Evolutionary conservation across 2,329 filamentous ascomycete species (phyloP), one percentile per base, ranked within the genome.

Genomic region (Botrytis medusae): DNA sequence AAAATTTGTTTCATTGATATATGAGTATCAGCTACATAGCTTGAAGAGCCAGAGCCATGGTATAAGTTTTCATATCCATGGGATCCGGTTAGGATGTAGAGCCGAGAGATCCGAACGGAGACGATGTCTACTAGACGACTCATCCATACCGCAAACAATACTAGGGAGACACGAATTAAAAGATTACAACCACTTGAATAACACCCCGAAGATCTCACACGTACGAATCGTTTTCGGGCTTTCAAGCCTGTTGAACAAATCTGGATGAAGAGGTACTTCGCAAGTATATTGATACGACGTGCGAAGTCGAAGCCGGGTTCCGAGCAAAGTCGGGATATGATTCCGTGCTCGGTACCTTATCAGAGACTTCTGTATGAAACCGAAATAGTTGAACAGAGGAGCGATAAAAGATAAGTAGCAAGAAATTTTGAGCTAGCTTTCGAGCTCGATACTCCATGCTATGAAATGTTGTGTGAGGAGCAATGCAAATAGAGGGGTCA

Each of bases 221-320:
- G 22, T 7, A 4, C 9, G 32, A 7, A 8, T 22, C 5, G 4
- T 1, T 5, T 44, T 22, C 7, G 1, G 5, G 29, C 1, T 25
- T 44, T 32, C 2, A 5, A 22, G 29, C 9, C 22, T 2, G 5
- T 0, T 18, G n/a, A 29, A 63, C 1, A 20, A 14, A 44, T 1
- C 4, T 63, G n/a, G 16, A 14, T 22, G 40, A 9, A 63, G 18
- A 44, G 5, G 34, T 18, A 18, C 37, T 18, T 10, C 14, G 34
- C 40, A 22, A 44, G 18, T 29, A 22, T 10, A 22, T 22, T 12
- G 8, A 1, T 20, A 32, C 10, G 12, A 32, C 34, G 14, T 32
- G 22, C 22, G 59, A 3, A 12, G 22, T 25, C 5, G 25, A 20
- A 44, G n/a, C 22, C 3, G 14, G 22, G 6, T 40, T 61, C 22